These are phyloP conservation scores for Dicorynia guianensis DNA, from an alignment of 306 rosid genomes.

Conservation along the genomic window DNA sequence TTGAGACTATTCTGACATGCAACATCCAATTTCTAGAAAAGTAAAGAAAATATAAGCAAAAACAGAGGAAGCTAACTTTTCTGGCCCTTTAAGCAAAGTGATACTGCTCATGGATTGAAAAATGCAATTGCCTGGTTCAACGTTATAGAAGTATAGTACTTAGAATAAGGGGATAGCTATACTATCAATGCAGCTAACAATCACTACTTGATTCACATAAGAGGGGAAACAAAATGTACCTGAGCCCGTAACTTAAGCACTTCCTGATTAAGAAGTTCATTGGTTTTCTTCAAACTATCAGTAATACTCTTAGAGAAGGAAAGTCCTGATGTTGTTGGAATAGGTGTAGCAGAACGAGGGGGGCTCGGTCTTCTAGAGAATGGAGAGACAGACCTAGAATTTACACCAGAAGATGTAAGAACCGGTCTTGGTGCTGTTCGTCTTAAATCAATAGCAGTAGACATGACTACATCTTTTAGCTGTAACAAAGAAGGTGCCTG, in stretches of 20 bases:
- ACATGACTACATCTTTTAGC: conserved; percentile 87
- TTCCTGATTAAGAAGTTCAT: conserved; percentile 91
- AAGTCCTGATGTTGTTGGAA: conserved; percentile 95
- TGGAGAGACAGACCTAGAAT: conserved; percentile 93
- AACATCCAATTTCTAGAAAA: neutral
- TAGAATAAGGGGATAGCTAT: neutral
- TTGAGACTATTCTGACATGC: neutral
- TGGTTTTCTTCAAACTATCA: conserved; percentile 93
- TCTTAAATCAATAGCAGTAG: conserved; percentile 78
- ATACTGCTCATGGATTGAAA: conserved; percentile 5
- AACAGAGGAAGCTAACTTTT: neutral
- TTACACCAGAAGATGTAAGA: conserved; percentile 77
- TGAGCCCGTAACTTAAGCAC: conserved; percentile 79
- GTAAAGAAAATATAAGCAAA: conserved; percentile 5
- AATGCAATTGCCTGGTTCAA: conserved; percentile 14
- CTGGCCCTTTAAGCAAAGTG: neutral
- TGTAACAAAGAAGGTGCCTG: conserved; percentile 91
- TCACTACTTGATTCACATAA: conserved; percentile 3
- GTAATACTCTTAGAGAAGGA: conserved; percentile 83
- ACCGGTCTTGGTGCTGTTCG: conserved; percentile 83
- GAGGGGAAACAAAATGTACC: conserved; percentile 56
- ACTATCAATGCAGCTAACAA: conserved; percentile 11
- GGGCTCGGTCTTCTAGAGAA: conserved; percentile 96
- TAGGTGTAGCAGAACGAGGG: conserved; percentile 97
- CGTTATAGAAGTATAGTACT: neutral